These are phyloP conservation scores for Biscogniauxia mediterranea DNA, from an alignment of 2,329 filamentous ascomycete species.

Conservation along the genomic window DNA sequence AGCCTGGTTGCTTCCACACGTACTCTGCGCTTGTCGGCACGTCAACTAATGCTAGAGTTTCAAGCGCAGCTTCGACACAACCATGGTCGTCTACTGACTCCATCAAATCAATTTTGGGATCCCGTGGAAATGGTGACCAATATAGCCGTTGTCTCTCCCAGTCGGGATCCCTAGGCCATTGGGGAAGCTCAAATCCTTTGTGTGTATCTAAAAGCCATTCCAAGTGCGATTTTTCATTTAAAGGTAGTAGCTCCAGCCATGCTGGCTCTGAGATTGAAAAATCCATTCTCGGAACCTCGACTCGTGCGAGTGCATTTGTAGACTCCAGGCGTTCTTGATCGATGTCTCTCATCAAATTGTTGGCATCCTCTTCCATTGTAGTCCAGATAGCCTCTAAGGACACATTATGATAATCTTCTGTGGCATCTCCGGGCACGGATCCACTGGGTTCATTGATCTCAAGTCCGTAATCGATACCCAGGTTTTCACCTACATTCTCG, in stretches of 20 bases:
- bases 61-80: constrained; percentile 3
- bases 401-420: constrained; percentile 1
- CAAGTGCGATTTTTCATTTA: constrained; percentile 18
- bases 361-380: constrained; percentile 17
- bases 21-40: constrained; percentile 26
- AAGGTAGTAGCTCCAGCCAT: constrained; percentile 19
- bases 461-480: constrained; percentile 20
- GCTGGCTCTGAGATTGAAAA: constrained; percentile 26
- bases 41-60: constrained; percentile 4
- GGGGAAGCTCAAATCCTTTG: constrained; percentile 8
- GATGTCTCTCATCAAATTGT: constrained; percentile 14
- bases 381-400: constrained; percentile 16
- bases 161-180: constrained; percentile 15
- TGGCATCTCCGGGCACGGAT: background rate
- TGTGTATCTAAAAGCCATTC: constrained; percentile 12
- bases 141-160: constrained; percentile 20
- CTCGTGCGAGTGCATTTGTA: constrained; percentile 26
- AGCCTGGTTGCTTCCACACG: constrained; percentile 31
- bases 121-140: constrained; percentile 29
- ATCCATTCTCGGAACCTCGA: constrained; percentile 29
- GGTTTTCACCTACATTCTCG: constrained; percentile 7
- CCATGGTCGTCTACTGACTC: constrained; percentile 22
- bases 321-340: constrained; percentile 30
- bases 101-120: constrained; percentile 14
- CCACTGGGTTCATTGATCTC: background rate